Percentiles rank a stretch among this genome's conserved stretches.
These are phyloP conservation scores for Vigna unguiculata DNA, from an alignment of 306 rosid genomes.

Conservation along the genomic window DNA sequence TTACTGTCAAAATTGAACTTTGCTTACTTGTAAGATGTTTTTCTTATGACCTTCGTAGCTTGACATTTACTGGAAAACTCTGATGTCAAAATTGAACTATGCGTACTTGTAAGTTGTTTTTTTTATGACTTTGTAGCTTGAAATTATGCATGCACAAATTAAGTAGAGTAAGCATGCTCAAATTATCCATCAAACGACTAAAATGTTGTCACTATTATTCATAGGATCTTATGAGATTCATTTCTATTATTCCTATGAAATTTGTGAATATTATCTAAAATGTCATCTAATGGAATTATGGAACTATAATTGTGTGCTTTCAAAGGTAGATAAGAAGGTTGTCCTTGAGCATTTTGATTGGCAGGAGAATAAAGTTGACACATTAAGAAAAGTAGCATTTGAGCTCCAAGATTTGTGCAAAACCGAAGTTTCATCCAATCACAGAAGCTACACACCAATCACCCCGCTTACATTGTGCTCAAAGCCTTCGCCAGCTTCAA, in stretches of 20 bases:
- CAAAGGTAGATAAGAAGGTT: constrained; percentile 94
- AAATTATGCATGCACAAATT: constrained; percentile 4
- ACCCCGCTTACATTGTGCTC: too few relatives aligned
- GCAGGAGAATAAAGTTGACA: constrained; percentile 98
- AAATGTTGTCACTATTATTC: background rate
- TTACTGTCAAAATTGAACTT: constrained; percentile 52
- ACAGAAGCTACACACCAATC: too few relatives aligned
- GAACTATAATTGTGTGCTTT: constrained; percentile 33
- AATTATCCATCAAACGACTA: background rate
- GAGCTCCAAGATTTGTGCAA: constrained; percentile 84
- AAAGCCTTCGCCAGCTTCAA: too few relatives aligned
- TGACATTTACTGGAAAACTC: background rate
- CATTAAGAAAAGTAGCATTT: constrained; percentile 90
- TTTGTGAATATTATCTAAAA: background rate
- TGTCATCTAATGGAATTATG: background rate
- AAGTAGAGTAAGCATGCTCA: background rate
- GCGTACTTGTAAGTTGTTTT: constrained; percentile 82
- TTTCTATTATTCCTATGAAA: background rate
- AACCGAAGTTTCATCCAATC: constrained; percentile 68
- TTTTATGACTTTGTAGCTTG: constrained; percentile 7
- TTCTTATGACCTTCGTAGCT: background rate
- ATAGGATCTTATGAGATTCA: background rate
- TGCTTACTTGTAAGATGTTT: constrained; percentile 83
- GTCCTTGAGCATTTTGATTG: constrained; percentile 90
- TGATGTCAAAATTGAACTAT: constrained; percentile 56